A percentile compares a stretch with the other conserved stretches of the same genome.
Conservation (phyloP, 2,329 filamentous ascomycete genomes). For the Fonsecaea erecta region DNA sequence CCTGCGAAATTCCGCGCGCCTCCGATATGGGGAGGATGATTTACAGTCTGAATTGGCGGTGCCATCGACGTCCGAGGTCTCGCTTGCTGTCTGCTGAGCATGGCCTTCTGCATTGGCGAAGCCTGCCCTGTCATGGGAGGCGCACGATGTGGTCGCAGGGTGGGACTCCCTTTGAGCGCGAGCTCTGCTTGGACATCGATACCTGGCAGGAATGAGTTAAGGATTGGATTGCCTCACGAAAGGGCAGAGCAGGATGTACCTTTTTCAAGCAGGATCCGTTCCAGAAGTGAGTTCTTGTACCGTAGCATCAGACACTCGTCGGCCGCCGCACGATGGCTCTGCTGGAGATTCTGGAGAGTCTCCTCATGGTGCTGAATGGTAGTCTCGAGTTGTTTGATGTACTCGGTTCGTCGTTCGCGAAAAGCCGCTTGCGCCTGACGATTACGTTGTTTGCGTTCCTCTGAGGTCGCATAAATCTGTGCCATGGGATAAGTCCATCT, state of each 20-base stretch:
- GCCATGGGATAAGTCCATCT: slow-evolving; percentile 10
- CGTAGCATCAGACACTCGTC: slow-evolving; percentile 98
- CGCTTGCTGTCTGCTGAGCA: slow-evolving; percentile 71
- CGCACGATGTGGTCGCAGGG: slow-evolving; percentile 62
- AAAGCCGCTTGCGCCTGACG: slow-evolving; percentile 97
- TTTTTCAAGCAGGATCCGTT: slow-evolving; percentile 95
- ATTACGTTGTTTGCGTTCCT: slow-evolving; percentile 97
- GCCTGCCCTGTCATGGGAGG: slow-evolving; percentile 71
- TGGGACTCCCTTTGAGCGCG: slow-evolving; percentile 87
- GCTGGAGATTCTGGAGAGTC: slow-evolving; percentile 87
- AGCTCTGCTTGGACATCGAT: slow-evolving; percentile 98
- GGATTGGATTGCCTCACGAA: neutral
- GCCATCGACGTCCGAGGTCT: slow-evolving; percentile 43
- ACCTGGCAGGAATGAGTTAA: slow-evolving; percentile 56
- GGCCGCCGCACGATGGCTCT: slow-evolving; percentile 89
- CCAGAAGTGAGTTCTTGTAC: slow-evolving; percentile 96
- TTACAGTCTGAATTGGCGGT: slow-evolving; percentile 39
- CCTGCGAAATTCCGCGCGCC: slow-evolving; percentile 33
- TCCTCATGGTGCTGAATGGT: slow-evolving; percentile 98
- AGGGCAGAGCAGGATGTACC: slow-evolving; percentile 56
- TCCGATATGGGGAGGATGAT: slow-evolving; percentile 45
- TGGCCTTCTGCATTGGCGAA: slow-evolving; percentile 77
- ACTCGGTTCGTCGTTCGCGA: slow-evolving; percentile 93
- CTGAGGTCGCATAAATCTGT: slow-evolving; percentile 97
- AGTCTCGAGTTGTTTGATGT: slow-evolving; percentile 98